phyloP scores from a whole-genome alignment of 352 stramenopile genomes.

The Globisporangium paroecandrum region DNA sequence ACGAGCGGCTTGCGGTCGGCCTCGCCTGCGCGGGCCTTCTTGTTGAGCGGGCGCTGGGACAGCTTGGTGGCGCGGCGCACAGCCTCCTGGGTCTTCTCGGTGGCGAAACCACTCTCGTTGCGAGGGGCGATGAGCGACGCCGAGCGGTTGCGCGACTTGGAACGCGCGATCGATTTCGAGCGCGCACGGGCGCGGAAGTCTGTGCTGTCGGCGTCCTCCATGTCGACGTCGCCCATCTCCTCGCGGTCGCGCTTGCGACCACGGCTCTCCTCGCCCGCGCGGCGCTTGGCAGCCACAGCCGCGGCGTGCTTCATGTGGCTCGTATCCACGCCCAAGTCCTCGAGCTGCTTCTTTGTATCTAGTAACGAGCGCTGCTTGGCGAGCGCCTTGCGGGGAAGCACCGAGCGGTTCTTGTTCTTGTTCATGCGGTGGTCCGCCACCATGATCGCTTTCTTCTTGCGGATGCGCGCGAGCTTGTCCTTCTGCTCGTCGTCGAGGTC shows the following conservation, averaged over 20 bases:
- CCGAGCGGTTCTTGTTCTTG: conserved; percentile 95
- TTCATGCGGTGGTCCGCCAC: conserved; percentile 86
- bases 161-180: conserved; percentile 66
- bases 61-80: conserved; percentile 49
- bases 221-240: conserved; percentile 85
- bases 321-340: conserved; percentile 89
- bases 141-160: conserved; percentile 82
- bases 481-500: conserved; percentile 97
- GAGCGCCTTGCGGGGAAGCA: conserved; percentile 85
- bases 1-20: conserved; percentile 72
- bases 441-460: conserved; percentile 84
- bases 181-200: conserved; percentile 63
- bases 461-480: conserved; percentile 80
- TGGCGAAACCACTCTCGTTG: conserved; percentile 65
- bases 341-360: conserved; percentile 90
- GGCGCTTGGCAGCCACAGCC: conserved; percentile 63
- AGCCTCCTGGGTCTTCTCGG: conserved; percentile 38
- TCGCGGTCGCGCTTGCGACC: conserved; percentile 84
- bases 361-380: conserved; percentile 66
- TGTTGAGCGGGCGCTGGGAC: conserved; percentile 76
- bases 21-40: conserved; percentile 77
- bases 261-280: conserved; percentile 63
- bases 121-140: conserved; percentile 73
- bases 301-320: conserved; percentile 89
- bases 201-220: conserved; percentile 81